These are phyloP conservation scores for Boeremia lycopersici DNA, from an alignment of 2,329 filamentous ascomycete species.

Conservation along the genomic window DNA sequence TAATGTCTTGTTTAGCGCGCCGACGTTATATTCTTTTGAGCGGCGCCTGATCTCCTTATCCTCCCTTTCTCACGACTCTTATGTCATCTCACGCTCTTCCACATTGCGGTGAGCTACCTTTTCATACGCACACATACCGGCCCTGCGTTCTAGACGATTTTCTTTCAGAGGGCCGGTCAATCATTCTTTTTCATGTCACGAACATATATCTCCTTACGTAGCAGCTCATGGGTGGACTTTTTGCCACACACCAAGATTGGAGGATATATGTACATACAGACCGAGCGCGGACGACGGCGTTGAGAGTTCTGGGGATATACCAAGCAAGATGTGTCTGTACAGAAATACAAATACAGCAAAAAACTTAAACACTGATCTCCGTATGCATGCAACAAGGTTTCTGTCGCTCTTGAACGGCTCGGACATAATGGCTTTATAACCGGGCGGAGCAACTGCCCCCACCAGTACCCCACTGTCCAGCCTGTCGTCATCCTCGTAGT, in stretches of 20 bases:
- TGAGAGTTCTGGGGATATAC: neutral
- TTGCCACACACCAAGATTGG: neutral
- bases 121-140: neutral
- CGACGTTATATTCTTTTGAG: neutral
- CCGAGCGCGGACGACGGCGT: neutral
- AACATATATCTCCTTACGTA: slow-evolving; percentile 10
- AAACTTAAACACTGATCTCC: neutral
- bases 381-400: neutral
- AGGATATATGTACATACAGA: slow-evolving; percentile 5
- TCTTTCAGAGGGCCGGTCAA: neutral
- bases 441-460: neutral
- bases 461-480: slow-evolving; percentile 12
- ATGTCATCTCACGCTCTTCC: neutral
- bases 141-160: neutral
- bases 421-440: slow-evolving; percentile 12
- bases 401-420: neutral
- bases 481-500: slow-evolving; percentile 13
- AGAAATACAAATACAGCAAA: slow-evolving; percentile 7
- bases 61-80: neutral
- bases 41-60: neutral
- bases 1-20: slow-evolving; percentile 13
- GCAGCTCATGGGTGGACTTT: neutral
- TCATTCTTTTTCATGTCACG: slow-evolving; percentile 1
- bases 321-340: slow-evolving; percentile 3
- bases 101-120: neutral